Percentiles rank a stretch among this genome's conserved stretches.
Conservation (phyloP, 345 rosid species). For the Tarenaya hassleriana region DNA sequence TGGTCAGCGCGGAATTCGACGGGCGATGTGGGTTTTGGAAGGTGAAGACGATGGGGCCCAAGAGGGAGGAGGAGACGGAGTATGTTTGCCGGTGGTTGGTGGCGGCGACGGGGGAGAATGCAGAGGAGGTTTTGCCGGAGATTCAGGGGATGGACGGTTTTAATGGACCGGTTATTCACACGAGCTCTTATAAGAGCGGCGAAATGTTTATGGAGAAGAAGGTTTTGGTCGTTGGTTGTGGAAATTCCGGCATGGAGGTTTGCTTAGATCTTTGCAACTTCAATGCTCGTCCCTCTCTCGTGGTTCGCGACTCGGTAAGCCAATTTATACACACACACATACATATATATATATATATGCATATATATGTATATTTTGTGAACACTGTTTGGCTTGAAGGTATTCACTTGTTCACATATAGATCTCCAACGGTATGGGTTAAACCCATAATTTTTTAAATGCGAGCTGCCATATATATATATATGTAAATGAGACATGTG, state of each 20-base stretch:
- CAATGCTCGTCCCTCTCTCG: constrained; percentile 55
- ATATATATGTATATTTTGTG: no score
- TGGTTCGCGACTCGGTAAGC: constrained; percentile 74
- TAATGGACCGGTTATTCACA: constrained; percentile 48
- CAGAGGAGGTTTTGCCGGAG: constrained; percentile 50
- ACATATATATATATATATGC: no score
- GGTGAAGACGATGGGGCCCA: constrained; percentile 39
- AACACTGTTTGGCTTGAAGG: no score
- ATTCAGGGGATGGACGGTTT: constrained; percentile 56
- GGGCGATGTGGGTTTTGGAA: constrained; percentile 43
- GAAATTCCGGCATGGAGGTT: constrained; percentile 94
- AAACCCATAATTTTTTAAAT: no score
- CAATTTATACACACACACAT: no score
- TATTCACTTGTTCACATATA: no score
- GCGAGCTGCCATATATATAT: no score
- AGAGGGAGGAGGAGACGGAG: constrained; percentile 37
- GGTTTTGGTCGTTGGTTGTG: constrained; percentile 88
- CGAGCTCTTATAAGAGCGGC: constrained; percentile 53
- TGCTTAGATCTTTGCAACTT: constrained; percentile 78
- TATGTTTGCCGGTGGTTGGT: constrained; percentile 60
- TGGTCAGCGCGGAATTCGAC: constrained; percentile 52
- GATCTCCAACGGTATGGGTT: no score
- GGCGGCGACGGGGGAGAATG: constrained; percentile 83
- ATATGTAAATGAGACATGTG: no score
- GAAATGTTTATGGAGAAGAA: constrained; percentile 39